Conservation (phyloP, 1,139 yeast species). For the Zygosaccharomyces pseudobailii region DNA sequence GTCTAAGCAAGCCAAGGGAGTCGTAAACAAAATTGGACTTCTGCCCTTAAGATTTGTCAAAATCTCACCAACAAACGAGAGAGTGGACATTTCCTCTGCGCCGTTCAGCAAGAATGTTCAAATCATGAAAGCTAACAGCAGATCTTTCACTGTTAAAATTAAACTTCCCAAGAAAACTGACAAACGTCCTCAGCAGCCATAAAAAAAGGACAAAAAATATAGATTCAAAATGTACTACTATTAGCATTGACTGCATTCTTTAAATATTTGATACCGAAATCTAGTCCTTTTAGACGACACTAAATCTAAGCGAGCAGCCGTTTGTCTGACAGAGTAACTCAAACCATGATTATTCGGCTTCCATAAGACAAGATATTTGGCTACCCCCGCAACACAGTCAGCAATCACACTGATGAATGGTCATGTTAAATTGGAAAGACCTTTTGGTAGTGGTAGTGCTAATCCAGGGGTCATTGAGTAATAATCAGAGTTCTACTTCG, state of each 20-base stretch:
- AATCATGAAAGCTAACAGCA: slow-evolving; percentile 25
- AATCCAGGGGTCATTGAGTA: background rate
- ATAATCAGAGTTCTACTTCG: too few species aligned
- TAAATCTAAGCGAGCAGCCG: too few species aligned
- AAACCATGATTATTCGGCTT: background rate
- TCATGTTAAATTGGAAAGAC: background rate
- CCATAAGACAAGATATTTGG: background rate
- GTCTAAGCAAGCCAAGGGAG: slow-evolving; percentile 14
- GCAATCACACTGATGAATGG: background rate
- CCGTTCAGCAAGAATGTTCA: slow-evolving; percentile 28
- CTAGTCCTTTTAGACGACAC: background rate
- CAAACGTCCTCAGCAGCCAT: background rate
- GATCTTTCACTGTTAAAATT: slow-evolving; percentile 29
- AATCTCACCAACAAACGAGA: slow-evolving; percentile 20
- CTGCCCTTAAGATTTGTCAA: slow-evolving; percentile 32
- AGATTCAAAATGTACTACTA: background rate
- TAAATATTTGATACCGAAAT: background rate
- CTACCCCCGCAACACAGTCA: background rate
- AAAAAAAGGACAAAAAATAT: background rate
- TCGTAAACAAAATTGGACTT: slow-evolving; percentile 27
- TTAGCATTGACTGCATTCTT: background rate
- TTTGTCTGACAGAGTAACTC: background rate
- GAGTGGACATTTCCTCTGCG: slow-evolving; percentile 28
- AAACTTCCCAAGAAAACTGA: slow-evolving; percentile 12
- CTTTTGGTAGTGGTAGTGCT: background rate